Base-by-base conservation (phyloP, 306 rosid species). In the Cicer bijugum region DNA sequence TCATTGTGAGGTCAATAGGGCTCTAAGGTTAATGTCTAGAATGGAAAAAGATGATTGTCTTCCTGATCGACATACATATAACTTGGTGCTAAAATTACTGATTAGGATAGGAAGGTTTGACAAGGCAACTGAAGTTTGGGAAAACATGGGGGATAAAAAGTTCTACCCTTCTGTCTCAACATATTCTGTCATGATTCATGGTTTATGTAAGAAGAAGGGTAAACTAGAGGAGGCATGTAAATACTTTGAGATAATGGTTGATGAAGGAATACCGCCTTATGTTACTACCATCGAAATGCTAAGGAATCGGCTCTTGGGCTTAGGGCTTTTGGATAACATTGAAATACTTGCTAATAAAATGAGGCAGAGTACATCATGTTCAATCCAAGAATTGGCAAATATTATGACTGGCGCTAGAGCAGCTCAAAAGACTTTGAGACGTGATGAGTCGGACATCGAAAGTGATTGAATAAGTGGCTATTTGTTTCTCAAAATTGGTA, bases 221-320 rank as follows among this genome's bases (percentile, higher is more conserved):
- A 93, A 89, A 78, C 72, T 89, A 45, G 97, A 91, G 82, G 96
- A 89, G 75, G 97, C 96, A 40, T 83, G 91, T 47, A 86, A 88
- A 67, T 93, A 91, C 86, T 89, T 91, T 79, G 94, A 85, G 87
- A 81, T 72, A 73, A 93, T 93, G 98, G 67, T 93, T 35, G 96
- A 93, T 65, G 97, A 91, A 83, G 96, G 97, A 78, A 85, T 91
- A 76, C 98, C 97, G 1, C 96, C 92, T 65, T 91, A 91, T 78
- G 69, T 79, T 68, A 78, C 90, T 43, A 93, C 94, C 0, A 48
- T 91, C 4, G 90, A 91, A 80, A 35, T 89, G 80, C 62, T 91
- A 88, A 82, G 92, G 79, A 88, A 82, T 77, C 81, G 85, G 37
- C 87, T 91, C 51, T 19, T 88, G 82, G 90, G 87, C 5, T 73